phyloP scores from a whole-genome alignment of 2,329 filamentous ascomycete genomes.

The Simplicillium aogashimaense region DNA sequence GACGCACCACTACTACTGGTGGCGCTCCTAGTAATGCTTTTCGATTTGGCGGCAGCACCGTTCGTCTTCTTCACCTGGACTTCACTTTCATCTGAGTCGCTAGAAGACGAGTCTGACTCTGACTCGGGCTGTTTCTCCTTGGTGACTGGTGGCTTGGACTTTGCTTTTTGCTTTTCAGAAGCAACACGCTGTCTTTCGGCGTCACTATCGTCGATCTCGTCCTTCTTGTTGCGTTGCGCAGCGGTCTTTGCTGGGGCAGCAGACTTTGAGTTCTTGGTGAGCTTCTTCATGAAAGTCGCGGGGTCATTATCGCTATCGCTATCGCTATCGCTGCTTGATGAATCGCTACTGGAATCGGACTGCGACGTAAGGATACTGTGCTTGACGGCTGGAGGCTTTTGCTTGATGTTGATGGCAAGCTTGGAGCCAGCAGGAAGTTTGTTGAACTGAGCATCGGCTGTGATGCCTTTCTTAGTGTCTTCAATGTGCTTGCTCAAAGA shows the following conservation, averaged over 20 bases:
- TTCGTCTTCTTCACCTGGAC: slow-evolving; percentile 14
- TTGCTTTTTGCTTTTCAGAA: slow-evolving; percentile 9
- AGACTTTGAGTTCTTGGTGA: slow-evolving; percentile 9
- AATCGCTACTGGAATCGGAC: slow-evolving; percentile 18
- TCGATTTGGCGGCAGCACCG: slow-evolving; percentile 12
- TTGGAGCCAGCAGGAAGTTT: slow-evolving; percentile 12
- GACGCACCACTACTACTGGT: slow-evolving; percentile 7
- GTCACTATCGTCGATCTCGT: slow-evolving; percentile 33
- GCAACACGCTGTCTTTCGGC: slow-evolving; percentile 21
- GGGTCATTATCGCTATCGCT: slow-evolving; percentile 14
- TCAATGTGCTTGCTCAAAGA: slow-evolving; percentile 27
- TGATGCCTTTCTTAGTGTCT: slow-evolving; percentile 24
- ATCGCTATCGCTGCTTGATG: slow-evolving; percentile 21
- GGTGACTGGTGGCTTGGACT: slow-evolving; percentile 16
- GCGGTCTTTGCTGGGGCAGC: slow-evolving; percentile 2
- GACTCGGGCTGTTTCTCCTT: slow-evolving; percentile 7
- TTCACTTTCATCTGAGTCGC: slow-evolving; percentile 11
- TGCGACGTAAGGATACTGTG: slow-evolving; percentile 19
- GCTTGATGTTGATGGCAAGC: slow-evolving; percentile 20
- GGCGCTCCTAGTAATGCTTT: slow-evolving; percentile 5
- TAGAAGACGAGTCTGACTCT: slow-evolving; percentile 4
- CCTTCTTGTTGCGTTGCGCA: slow-evolving; percentile 19
- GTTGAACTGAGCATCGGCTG: slow-evolving; percentile 21
- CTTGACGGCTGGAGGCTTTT: slow-evolving; percentile 13
- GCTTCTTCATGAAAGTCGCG: slow-evolving; percentile 19